phyloP scores from a whole-genome alignment of 2,329 filamentous ascomycete genomes.

The Calonectria pauciramosa region DNA sequence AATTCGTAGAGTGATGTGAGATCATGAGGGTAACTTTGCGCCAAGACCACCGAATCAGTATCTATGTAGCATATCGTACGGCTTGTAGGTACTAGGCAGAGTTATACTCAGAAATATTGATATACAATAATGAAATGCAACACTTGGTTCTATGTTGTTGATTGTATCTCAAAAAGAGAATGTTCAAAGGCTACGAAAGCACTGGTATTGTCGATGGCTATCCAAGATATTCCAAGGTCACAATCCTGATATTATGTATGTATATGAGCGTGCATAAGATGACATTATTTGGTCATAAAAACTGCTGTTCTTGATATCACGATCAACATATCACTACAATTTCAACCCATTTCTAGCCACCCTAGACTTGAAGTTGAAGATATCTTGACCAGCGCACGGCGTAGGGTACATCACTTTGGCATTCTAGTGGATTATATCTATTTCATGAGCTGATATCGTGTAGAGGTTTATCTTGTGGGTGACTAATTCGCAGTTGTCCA shows the following conservation, averaged over 20 bases:
- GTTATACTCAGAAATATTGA: background rate
- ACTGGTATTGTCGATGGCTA: background rate
- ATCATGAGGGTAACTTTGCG: background rate
- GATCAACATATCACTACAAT: background rate
- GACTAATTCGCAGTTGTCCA: background rate
- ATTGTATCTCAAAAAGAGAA: background rate
- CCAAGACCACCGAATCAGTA: background rate
- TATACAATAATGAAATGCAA: background rate
- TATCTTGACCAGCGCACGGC: background rate
- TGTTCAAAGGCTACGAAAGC: background rate
- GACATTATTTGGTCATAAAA: background rate
- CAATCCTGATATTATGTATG: background rate
- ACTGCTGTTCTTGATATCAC: background rate
- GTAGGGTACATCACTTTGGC: background rate
- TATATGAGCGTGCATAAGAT: background rate
- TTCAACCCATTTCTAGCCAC: background rate
- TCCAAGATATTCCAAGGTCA: background rate
- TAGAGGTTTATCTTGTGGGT: no score
- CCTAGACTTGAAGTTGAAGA: background rate
- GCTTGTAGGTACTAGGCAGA: background rate
- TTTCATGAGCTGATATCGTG: no score
- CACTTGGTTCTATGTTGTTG: background rate
- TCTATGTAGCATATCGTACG: background rate
- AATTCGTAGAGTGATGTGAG: background rate
- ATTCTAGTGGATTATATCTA: background rate